Conservation (phyloP, 2,329 filamentous ascomycete genomes). For the Aspergillus fumigatus region DNA sequence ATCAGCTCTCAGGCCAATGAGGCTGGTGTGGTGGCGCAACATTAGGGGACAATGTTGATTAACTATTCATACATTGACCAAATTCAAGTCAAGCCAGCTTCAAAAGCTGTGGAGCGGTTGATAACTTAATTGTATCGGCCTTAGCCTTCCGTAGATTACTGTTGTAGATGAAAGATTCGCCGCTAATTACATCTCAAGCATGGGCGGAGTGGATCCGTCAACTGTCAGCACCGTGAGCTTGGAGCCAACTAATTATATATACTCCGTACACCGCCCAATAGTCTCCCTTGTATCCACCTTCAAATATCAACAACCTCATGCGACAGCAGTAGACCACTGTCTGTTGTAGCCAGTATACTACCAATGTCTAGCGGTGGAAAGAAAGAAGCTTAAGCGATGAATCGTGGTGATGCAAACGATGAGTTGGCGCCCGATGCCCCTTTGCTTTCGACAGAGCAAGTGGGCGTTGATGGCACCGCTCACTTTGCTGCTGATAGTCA, state of each 20-base stretch:
- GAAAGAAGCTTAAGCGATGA: conserved; percentile 21
- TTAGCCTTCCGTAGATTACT: background rate
- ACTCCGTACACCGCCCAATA: background rate
- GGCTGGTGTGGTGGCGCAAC: conserved; percentile 64
- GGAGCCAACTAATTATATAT: background rate
- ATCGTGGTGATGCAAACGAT: conserved; percentile 18
- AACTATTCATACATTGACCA: conserved; percentile 3
- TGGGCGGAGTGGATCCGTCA: background rate
- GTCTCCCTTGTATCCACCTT: background rate
- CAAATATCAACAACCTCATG: background rate
- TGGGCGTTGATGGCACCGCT: conserved; percentile 3
- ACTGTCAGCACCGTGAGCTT: background rate
- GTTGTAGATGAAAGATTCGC: background rate
- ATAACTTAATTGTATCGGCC: background rate
- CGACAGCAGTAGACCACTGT: background rate
- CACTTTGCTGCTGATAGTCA: conserved; percentile 10
- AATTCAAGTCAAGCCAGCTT: background rate
- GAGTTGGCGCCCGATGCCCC: conserved; percentile 24
- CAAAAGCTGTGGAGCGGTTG: background rate
- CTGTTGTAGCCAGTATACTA: background rate
- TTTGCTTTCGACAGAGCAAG: conserved; percentile 22
- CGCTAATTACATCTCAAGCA: background rate
- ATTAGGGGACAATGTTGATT: conserved; percentile 21
- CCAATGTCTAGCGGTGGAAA: conserved; percentile 6
- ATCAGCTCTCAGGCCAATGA: conserved; percentile 85